A percentile compares a stretch with the other conserved stretches of the same genome.
Conservation (phyloP, 352 stramenopile species). For the Globisporangium heterothallicum region DNA sequence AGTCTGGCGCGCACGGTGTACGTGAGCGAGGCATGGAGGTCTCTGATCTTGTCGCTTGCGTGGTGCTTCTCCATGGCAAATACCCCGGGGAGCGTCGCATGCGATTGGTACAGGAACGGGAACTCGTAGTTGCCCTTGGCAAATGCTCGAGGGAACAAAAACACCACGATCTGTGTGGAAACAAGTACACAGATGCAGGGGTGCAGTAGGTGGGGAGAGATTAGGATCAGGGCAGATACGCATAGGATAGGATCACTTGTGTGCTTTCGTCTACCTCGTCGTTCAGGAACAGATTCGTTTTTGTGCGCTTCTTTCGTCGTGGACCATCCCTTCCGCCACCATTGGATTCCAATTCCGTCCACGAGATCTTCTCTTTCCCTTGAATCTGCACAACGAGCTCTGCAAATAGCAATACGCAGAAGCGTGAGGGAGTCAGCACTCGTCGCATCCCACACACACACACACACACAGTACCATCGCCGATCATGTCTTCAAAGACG, state of each 20-base stretch:
- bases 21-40: conserved; percentile 9
- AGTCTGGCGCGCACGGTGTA: conserved; percentile 9
- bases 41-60: neutral
- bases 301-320: conserved; percentile 8
- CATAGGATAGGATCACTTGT: too few species aligned
- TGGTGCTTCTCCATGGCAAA: neutral
- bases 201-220: too few species aligned
- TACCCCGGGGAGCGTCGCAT: conserved; percentile 15
- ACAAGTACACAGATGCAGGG: neutral
- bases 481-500: conserved; percentile 4
- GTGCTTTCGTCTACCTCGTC: too few species aligned
- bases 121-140: conserved; percentile 17
- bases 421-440: too few species aligned
- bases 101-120: conserved; percentile 20
- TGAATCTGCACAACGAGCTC: conserved; percentile 5
- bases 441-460: too few species aligned
- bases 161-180: conserved; percentile 14
- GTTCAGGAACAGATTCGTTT: conserved; percentile 10
- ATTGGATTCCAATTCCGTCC: conserved; percentile 2
- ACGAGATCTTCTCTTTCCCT: conserved; percentile 10
- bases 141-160: conserved; percentile 16
- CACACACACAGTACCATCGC: conserved; percentile 10
- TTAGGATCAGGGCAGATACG: too few species aligned
- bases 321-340: conserved; percentile 1
- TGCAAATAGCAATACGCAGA: too few species aligned